These are phyloP conservation scores for Hypoxylon sp. DNA, from an alignment of 2,329 filamentous ascomycete species.

Conservation along the genomic window DNA sequence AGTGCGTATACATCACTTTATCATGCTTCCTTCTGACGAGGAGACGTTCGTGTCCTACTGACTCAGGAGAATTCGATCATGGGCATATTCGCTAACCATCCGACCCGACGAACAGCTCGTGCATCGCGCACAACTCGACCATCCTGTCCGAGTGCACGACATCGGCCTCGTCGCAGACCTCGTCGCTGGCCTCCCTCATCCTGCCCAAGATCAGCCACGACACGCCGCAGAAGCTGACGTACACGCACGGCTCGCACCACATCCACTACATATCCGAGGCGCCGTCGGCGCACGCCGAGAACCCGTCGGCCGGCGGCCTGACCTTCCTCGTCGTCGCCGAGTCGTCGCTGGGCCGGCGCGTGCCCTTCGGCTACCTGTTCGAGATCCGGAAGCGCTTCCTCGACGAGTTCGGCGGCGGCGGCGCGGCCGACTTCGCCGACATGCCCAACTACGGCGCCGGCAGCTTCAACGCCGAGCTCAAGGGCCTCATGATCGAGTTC, in stretches of 20 bases:
- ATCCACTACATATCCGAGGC: slow-evolving; percentile 95
- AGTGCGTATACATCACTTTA: slow-evolving; percentile 62
- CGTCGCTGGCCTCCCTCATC: slow-evolving; percentile 89
- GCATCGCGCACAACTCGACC: slow-evolving; percentile 91
- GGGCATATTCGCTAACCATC: slow-evolving; percentile 7
- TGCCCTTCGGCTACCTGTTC: slow-evolving; percentile 91
- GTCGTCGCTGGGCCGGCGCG: slow-evolving; percentile 79
- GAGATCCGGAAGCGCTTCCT: slow-evolving; percentile 92
- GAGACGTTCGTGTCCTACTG: too few species aligned
- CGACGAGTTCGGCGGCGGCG: slow-evolving; percentile 69
- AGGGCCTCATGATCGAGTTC: slow-evolving; percentile 81
- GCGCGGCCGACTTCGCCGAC: slow-evolving; percentile 73
- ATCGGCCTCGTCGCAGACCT: slow-evolving; percentile 81
- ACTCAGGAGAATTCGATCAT: slow-evolving; percentile 26
- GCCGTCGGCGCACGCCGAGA: slow-evolving; percentile 68
- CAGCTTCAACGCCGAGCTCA: slow-evolving; percentile 82
- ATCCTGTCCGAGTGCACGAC: slow-evolving; percentile 94
- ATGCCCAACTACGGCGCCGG: slow-evolving; percentile 91
- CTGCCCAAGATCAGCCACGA: slow-evolving; percentile 92
- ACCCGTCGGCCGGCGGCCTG: slow-evolving; percentile 76
- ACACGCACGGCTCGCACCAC: slow-evolving; percentile 89
- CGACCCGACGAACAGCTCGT: slow-evolving; percentile 72
- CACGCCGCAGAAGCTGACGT: slow-evolving; percentile 86
- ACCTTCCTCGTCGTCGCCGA: slow-evolving; percentile 93
- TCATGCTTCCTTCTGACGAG: neutral